These are phyloP conservation scores for Dryas alaskensis DNA, from an alignment of 306 rosid species.

Conservation along the genomic window DNA sequence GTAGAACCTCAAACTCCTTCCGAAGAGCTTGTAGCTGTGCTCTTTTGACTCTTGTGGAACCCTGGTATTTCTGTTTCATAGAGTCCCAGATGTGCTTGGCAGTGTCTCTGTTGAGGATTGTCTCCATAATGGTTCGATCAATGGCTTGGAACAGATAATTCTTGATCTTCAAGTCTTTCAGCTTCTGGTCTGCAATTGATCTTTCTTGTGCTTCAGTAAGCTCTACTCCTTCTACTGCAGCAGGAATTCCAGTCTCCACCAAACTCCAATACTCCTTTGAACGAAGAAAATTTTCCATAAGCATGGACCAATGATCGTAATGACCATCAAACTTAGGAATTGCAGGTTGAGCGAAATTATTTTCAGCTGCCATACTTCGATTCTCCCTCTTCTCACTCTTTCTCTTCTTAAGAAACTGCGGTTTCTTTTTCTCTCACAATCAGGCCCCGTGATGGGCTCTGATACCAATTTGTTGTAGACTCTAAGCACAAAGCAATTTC, in stretches of 20 bases:
- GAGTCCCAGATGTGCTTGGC: too few species aligned
- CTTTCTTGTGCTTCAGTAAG: conserved; percentile 5
- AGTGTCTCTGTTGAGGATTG: too few species aligned
- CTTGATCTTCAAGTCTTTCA: not conserved
- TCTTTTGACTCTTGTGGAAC: too few species aligned
- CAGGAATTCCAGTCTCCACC: conserved; percentile 4
- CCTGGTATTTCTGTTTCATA: too few species aligned
- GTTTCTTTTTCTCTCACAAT: conserved; percentile 1
- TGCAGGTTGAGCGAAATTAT: not conserved
- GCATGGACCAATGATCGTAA: conserved; percentile 22
- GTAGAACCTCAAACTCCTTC: too few species aligned
- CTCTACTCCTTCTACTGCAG: not conserved
- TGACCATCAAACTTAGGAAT: conserved; percentile 23
- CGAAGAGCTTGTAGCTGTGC: too few species aligned
- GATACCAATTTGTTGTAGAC: not conserved
- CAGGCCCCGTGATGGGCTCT: not conserved
- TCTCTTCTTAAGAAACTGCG: conserved; percentile 3
- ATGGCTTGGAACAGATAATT: conserved; percentile 20
- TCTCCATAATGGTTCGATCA: not conserved
- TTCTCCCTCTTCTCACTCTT: not conserved
- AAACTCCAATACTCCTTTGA: conserved; percentile 15
- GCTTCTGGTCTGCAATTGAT: not conserved
- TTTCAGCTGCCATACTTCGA: conserved; percentile 11
- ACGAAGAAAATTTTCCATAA: conserved; percentile 9
- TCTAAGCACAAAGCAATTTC: too few species aligned